These are phyloP conservation scores for Neophaeococcomyces aloes DNA, from an alignment of 2,329 filamentous ascomycete genomes.

Conservation along the genomic window DNA sequence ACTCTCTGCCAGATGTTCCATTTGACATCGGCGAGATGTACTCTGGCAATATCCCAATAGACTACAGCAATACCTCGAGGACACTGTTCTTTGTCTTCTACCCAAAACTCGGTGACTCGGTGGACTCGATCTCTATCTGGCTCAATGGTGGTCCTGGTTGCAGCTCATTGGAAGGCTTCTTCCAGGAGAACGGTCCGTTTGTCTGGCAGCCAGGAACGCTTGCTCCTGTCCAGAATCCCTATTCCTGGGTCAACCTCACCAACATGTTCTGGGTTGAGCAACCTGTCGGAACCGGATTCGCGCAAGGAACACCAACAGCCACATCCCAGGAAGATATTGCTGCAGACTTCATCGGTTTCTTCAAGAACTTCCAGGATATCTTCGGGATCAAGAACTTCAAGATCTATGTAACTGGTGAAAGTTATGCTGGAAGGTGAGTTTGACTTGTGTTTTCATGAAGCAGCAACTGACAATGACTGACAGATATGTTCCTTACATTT, in stretches of 20 bases:
- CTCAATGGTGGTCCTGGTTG: slow-evolving; percentile 47
- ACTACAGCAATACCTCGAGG: slow-evolving; percentile 26
- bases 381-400: slow-evolving; percentile 44
- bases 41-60: slow-evolving; percentile 43
- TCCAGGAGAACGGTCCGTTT: slow-evolving; percentile 66
- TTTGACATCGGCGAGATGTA: slow-evolving; percentile 53
- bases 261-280: slow-evolving; percentile 23
- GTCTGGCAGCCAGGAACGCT: slow-evolving; percentile 60
- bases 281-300: slow-evolving; percentile 51
- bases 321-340: slow-evolving; percentile 39
- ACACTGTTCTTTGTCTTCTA: slow-evolving; percentile 45
- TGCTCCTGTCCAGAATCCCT: slow-evolving; percentile 40
- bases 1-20: slow-evolving; percentile 50
- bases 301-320: slow-evolving; percentile 24
- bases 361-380: slow-evolving; percentile 45
- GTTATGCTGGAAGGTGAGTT: slow-evolving; percentile 36
- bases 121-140: slow-evolving; percentile 44
- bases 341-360: slow-evolving; percentile 40
- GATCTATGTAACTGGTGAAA: slow-evolving; percentile 46
- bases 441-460: slow-evolving; percentile 31
- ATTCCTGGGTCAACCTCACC: slow-evolving; percentile 22
- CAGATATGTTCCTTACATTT: slow-evolving; percentile 30
- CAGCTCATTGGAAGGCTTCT: slow-evolving; percentile 54
- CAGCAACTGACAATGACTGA: not conserved
- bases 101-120: slow-evolving; percentile 33